Evolutionary conservation across 352 stramenopile species (phyloP).

Genomic region (Phytophthora macrochlamydospora): DNA sequence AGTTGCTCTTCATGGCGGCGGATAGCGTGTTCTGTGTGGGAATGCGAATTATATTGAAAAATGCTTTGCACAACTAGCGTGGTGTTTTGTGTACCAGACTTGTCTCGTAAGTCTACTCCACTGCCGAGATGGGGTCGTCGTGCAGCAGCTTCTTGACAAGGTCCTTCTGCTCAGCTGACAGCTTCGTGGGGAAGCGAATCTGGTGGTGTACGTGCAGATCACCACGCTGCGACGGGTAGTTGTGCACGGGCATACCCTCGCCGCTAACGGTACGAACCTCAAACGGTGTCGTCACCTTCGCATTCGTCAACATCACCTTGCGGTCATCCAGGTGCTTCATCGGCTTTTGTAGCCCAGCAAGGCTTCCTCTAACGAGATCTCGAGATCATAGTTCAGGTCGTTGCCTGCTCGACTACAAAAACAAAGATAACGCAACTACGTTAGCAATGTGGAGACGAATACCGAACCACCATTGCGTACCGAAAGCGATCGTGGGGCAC

Average conservation of each 20-base stretch:
- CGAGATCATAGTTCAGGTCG: constrained; percentile 94
- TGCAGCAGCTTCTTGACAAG: constrained; percentile 62
- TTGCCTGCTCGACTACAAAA: constrained; percentile 88
- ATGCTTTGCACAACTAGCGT: neutral
- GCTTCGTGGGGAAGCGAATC: constrained; percentile 92
- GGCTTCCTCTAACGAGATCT: constrained; percentile 96
- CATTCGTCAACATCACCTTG: constrained; percentile 83
- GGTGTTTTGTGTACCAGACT: neutral
- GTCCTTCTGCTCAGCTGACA: constrained; percentile 90
- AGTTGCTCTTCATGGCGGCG: constrained; percentile 20
- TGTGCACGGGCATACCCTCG: constrained; percentile 97
- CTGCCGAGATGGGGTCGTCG: constrained; percentile 21
- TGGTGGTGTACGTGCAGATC: constrained; percentile 96
- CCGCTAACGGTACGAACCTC: constrained; percentile 90
- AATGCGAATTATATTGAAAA: constrained; percentile 37
- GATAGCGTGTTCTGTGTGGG: constrained; percentile 28
- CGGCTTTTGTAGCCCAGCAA: constrained; percentile 94
- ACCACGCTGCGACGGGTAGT: constrained; percentile 87
- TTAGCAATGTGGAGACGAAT: constrained; percentile 3
- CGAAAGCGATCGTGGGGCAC: constrained; percentile 87
- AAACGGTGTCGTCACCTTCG: constrained; percentile 93
- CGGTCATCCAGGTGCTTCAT: constrained; percentile 95
- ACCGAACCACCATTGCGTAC: constrained; percentile 32
- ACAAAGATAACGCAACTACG: neutral
- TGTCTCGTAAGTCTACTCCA: constrained; percentile 22